Evolutionary conservation across 2,329 filamentous ascomycete genomes (phyloP).

Genomic region (Emydomyces testavorans): DNA sequence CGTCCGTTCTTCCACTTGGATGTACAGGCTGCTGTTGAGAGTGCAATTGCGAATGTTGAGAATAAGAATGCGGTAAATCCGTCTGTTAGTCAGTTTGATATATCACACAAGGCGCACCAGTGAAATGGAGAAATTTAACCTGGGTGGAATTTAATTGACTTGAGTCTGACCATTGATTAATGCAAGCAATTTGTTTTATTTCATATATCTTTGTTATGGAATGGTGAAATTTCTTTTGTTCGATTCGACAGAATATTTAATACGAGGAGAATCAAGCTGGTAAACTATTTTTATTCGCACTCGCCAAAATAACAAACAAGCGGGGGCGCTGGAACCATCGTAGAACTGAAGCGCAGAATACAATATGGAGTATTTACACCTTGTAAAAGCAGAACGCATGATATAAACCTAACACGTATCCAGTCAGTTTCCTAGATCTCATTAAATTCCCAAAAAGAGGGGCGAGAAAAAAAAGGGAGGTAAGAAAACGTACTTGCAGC

Average conservation of each 20-base stretch:
- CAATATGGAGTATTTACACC: too few species aligned
- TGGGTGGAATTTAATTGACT: not conserved
- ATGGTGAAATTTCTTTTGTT: too few species aligned
- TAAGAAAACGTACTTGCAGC: conserved; percentile 51
- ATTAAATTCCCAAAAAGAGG: not conserved
- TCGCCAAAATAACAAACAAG: too few species aligned
- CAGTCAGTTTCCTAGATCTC: not conserved
- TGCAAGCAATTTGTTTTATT: too few species aligned
- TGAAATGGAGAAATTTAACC: not conserved
- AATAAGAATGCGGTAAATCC: not conserved
- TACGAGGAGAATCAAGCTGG: too few species aligned
- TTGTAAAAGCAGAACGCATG: conserved; percentile 96
- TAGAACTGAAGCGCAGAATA: too few species aligned
- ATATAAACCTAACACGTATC: conserved; percentile 55
- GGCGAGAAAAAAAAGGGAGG: not conserved
- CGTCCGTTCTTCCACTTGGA: conserved; percentile 15
- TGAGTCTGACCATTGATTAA: not conserved
- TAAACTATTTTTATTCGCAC: too few species aligned
- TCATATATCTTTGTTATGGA: too few species aligned
- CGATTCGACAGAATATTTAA: too few species aligned
- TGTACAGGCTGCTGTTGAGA: conserved; percentile 13
- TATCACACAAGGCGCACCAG: not conserved
- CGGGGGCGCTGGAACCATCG: too few species aligned
- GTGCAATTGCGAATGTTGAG: conserved; percentile 12
- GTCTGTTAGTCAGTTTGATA: not conserved